Conservation (phyloP, 495 filamentous ascomycete genomes). For the Xylaria castorea region DNA sequence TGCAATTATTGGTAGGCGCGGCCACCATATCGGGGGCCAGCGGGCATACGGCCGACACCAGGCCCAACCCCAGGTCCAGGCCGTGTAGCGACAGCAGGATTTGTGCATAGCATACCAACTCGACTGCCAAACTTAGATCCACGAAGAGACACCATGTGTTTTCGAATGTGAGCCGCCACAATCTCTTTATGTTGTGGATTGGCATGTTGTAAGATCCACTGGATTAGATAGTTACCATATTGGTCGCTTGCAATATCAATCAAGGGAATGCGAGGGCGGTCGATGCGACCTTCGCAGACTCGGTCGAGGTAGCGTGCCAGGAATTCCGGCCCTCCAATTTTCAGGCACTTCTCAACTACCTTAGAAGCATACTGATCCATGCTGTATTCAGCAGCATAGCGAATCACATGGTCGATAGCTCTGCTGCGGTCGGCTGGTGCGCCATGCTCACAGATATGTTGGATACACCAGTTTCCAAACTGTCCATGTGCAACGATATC, state of each 20-base stretch:
- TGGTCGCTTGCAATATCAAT: constrained; percentile 99
- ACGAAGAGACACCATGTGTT: constrained; percentile 98
- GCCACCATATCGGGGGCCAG: constrained; percentile 56
- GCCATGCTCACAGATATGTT: constrained; percentile 98
- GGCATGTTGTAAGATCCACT: constrained; percentile 92
- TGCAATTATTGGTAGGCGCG: constrained; percentile 57
- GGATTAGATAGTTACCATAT: constrained; percentile 97
- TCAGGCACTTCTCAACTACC: constrained; percentile 98
- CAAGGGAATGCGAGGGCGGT: constrained; percentile 93
- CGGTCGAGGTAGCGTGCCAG: constrained; percentile 90
- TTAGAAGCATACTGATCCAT: constrained; percentile 99
- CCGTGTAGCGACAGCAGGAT: constrained; percentile 83
- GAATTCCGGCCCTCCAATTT: constrained; percentile 92
- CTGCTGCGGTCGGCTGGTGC: constrained; percentile 88
- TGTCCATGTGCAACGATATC: constrained; percentile 97
- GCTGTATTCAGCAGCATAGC: constrained; percentile 92
- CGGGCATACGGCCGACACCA: constrained; percentile 63
- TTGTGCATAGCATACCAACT: constrained; percentile 98
- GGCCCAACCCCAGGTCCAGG: constrained; percentile 79
- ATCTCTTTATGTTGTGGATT: constrained; percentile 87
- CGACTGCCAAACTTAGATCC: constrained; percentile 98
- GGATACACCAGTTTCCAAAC: constrained; percentile 99
- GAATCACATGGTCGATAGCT: constrained; percentile 93
- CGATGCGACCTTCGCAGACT: constrained; percentile 87
- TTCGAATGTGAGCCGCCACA: constrained; percentile 91